These are phyloP conservation scores for Pichia nakasei DNA, from an alignment of 805 yeast genomes.

Conservation along the genomic window DNA sequence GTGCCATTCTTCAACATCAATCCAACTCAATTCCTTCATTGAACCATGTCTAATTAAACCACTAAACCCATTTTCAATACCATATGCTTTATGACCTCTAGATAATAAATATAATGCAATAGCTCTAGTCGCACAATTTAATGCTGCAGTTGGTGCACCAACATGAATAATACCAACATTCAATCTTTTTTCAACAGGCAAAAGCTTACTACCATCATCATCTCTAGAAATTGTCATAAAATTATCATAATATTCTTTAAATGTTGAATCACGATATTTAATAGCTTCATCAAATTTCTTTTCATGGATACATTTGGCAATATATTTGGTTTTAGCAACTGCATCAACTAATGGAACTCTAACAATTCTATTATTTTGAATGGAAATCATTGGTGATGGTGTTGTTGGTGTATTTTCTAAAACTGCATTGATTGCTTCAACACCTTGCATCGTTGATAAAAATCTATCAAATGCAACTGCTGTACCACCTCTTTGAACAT, in stretches of 20 bases:
- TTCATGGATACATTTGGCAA: constrained; percentile 74
- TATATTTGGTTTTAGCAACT: constrained; percentile 77
- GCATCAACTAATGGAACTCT: constrained; percentile 86
- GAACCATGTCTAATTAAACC: constrained; percentile 89
- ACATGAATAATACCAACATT: constrained; percentile 82
- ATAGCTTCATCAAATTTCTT: constrained; percentile 85
- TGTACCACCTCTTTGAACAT: constrained; percentile 97
- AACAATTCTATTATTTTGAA: constrained; percentile 77
- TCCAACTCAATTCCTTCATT: constrained; percentile 67
- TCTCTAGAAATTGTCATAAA: constrained; percentile 66
- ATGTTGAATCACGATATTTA: constrained; percentile 78
- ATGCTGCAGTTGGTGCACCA: constrained; percentile 97
- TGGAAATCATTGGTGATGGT: constrained; percentile 92
- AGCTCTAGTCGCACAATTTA: constrained; percentile 89
- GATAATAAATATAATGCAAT: constrained; percentile 83
- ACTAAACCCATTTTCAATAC: constrained; percentile 87
- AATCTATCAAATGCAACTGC: constrained; percentile 93
- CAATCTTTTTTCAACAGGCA: constrained; percentile 52
- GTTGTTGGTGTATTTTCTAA: constrained; percentile 79
- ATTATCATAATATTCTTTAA: constrained; percentile 69
- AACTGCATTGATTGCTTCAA: constrained; percentile 92
- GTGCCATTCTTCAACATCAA: constrained; percentile 83
- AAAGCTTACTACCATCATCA: constrained; percentile 51
- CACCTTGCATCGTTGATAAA: constrained; percentile 93
- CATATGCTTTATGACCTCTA: constrained; percentile 82